A percentile compares a stretch with the other conserved stretches of the same genome.
Conservation (phyloP, 192 early-diverging fungal genomes). For the Rhizophagus sp. region DNA sequence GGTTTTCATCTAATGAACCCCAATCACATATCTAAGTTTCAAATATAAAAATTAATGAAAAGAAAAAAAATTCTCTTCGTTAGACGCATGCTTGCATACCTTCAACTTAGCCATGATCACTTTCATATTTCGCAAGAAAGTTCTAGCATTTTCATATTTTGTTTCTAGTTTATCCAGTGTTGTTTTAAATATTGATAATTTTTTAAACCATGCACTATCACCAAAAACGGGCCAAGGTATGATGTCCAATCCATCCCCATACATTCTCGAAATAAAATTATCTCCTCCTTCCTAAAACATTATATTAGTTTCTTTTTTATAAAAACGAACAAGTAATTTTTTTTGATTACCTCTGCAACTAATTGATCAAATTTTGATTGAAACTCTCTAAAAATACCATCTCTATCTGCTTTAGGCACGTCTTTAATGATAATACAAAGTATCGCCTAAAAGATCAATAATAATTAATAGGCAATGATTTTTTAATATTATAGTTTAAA, state of each 20-base stretch:
- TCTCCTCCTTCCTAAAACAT: conserved; percentile 13
- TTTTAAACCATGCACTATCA: conserved; percentile 3
- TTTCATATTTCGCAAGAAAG: conserved; percentile 16
- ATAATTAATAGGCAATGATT: neutral
- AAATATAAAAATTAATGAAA: no score
- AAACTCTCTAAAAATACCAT: conserved; percentile 20
- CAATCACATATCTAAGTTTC: conserved; percentile 18
- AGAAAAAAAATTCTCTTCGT: no score
- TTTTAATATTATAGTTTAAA: no score
- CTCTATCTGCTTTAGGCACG: neutral
- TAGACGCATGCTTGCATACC: no score
- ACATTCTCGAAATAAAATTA: conserved; percentile 25
- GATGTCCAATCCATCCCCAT: conserved; percentile 5
- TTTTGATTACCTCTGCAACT: neutral
- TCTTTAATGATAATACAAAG: conserved; percentile 31
- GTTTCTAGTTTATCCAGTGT: neutral
- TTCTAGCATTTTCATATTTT: conserved; percentile 21
- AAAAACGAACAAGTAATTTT: neutral
- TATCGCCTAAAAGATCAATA: conserved; percentile 1
- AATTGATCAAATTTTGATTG: neutral
- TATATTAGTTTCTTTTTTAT: no score
- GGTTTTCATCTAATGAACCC: neutral
- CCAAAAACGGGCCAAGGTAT: conserved; percentile 22
- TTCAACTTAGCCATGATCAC: conserved; percentile 18
- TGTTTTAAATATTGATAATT: conserved; percentile 7